Evolutionary conservation across 257 asterid species (phyloP), one percentile per base, ranked within the genome.

Genomic region (Petunia secreta): DNA sequence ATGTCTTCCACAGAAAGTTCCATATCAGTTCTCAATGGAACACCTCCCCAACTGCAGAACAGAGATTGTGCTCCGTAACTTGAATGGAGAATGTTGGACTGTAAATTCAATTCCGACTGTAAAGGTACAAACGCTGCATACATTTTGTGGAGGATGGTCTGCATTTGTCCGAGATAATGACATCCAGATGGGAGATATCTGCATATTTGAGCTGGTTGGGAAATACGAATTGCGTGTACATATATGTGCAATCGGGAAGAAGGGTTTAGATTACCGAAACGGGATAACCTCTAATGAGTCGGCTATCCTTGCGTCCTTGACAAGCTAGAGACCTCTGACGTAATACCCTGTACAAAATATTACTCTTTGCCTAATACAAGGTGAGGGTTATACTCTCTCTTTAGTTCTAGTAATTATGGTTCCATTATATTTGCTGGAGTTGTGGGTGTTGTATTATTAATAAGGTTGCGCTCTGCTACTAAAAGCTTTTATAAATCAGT

Each of bases 101-200:
- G 97, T 94, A 60, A 94, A 94, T 86, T 92, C 98, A 41, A 85
- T 94, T 87, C 97, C 98, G 44, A 89, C 96, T 7, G 38, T 82
- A 15, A 94, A 90, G 91, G 98, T 94, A 81, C 97, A 90, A 83
- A 86, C 94, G 0, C 74, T 94, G 89, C 98, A 92, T 81, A 94
- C 98, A 37, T 90, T 94, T 81, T 94, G 98, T 85, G 98, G 98
- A 81, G 98, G 98, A 64, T 94, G 98, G 98, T 91, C 93, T 91
- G 95, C 97, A 71, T 94, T 94, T 89, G 97, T 92, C 79, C 96
- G 97, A 69, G 96, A 91, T 44, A 94, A 94, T 80, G 86, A 87
- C 82, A 84, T 94, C 84, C 97, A 90, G 85, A 84, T 91, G 90
- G 98, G 98, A 73, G 98, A 94, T 84, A 92, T 94, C 69, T 94